A percentile compares a stretch with the other conserved stretches of the same genome.
Evolutionary conservation across 2,329 filamentous ascomycete genomes (phyloP).

Genomic region (Penicillium paneum): DNA sequence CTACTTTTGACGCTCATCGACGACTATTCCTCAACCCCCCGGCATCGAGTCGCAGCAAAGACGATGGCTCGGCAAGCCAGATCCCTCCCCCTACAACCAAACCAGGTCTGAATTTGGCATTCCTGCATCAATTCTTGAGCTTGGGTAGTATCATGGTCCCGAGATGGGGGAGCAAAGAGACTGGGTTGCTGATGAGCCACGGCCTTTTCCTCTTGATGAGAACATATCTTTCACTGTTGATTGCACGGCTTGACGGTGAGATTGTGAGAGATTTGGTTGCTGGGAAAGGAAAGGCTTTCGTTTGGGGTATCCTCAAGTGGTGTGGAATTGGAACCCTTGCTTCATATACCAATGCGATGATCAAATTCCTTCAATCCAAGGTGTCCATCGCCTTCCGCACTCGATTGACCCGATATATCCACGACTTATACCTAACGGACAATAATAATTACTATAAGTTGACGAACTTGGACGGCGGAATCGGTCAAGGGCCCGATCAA

Average conservation of each 20-base stretch:
- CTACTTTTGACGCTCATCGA: conserved; percentile 94
- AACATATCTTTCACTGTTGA: conserved; percentile 89
- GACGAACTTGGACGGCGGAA: conserved; percentile 84
- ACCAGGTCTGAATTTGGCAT: conserved; percentile 89
- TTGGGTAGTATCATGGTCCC: conserved; percentile 97
- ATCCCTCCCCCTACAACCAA: conserved; percentile 89
- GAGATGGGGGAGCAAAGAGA: conserved; percentile 92
- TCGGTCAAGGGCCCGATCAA: conserved; percentile 89
- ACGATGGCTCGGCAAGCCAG: conserved; percentile 57
- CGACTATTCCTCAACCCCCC: conserved; percentile 90
- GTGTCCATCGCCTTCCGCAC: conserved; percentile 98
- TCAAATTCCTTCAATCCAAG: conserved; percentile 97
- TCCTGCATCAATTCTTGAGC: conserved; percentile 93
- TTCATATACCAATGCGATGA: conserved; percentile 98
- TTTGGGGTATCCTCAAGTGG: conserved; percentile 91
- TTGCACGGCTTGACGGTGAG: conserved; percentile 89
- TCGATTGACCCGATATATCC: conserved; percentile 89
- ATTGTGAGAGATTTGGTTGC: conserved; percentile 96
- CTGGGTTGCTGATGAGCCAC: conserved; percentile 83
- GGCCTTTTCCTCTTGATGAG: conserved; percentile 83
- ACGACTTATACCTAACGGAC: conserved; percentile 92
- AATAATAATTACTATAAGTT: conserved; percentile 96
- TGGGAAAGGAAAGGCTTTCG: conserved; percentile 82
- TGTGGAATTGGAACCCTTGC: conserved; percentile 88
- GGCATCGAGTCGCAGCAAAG: conserved; percentile 70